phyloP scores from a whole-genome alignment of 2,329 filamentous ascomycete genomes.

The Moelleriella libera region DNA sequence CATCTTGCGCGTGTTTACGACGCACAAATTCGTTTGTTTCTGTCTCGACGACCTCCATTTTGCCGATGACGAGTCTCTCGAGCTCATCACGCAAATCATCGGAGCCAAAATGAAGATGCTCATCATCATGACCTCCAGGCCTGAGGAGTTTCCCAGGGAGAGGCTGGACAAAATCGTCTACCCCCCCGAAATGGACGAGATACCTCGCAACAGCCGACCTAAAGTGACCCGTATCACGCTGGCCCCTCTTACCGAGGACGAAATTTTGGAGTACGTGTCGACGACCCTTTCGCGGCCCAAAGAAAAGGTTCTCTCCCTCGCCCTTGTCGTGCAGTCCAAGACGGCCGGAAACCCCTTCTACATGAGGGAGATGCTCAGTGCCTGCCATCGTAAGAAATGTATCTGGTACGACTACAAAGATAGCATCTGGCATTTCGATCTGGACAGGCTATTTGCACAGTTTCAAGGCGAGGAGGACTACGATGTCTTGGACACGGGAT shows the following conservation, averaged over 20 bases:
- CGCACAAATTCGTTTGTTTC: constrained; percentile 77
- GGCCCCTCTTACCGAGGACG: constrained; percentile 58
- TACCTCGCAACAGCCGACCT: constrained; percentile 31
- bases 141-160: constrained; percentile 47
- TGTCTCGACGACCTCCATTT: constrained; percentile 84
- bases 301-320: constrained; percentile 62
- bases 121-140: constrained; percentile 62
- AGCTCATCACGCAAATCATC: constrained; percentile 71
- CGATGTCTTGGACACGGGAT: constrained; percentile 67
- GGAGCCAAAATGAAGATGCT: constrained; percentile 67
- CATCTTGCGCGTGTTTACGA: constrained; percentile 65
- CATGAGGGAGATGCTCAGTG: constrained; percentile 78
- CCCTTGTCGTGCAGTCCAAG: constrained; percentile 78
- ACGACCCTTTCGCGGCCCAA: constrained; percentile 62
- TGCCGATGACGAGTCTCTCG: constrained; percentile 75
- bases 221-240: constrained; percentile 59
- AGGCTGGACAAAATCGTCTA: constrained; percentile 39
- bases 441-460: constrained; percentile 75
- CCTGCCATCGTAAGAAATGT: constrained; percentile 73
- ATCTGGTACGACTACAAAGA: constrained; percentile 84
- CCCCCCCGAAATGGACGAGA: constrained; percentile 38
- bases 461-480: constrained; percentile 70
- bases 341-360: constrained; percentile 84
- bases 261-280: constrained; percentile 72
- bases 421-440: constrained; percentile 69